Conservation (phyloP, 345 rosid species). For the Citrus cavaleriei region DNA sequence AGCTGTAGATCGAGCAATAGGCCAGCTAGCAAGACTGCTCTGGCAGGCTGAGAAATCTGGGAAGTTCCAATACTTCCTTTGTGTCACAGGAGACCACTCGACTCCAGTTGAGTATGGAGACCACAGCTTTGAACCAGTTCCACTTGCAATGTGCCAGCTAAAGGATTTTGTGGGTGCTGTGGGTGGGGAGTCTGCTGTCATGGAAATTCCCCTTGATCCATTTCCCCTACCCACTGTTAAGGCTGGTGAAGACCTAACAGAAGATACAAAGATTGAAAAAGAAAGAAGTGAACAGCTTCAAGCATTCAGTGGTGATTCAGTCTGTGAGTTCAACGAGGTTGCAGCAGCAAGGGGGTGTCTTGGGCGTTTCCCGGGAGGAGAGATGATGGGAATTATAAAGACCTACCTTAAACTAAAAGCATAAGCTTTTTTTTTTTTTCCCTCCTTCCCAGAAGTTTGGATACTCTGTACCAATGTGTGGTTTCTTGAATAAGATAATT, state of each 20-base stretch:
- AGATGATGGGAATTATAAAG: conserved; percentile 73
- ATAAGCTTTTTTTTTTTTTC: not conserved
- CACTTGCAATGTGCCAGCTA: conserved; percentile 67
- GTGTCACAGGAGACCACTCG: conserved; percentile 93
- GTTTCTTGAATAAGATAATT: not conserved
- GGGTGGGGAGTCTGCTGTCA: conserved; percentile 62
- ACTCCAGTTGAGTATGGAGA: conserved; percentile 97
- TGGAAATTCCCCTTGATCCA: conserved; percentile 63
- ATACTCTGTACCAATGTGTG: not conserved
- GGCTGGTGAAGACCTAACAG: conserved; percentile 39
- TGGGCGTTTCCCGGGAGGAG: conserved; percentile 89
- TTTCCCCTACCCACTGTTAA: conserved; percentile 71
- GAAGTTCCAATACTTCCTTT: conserved; percentile 59
- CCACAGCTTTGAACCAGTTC: conserved; percentile 95
- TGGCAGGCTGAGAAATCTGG: conserved; percentile 70
- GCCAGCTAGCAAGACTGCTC: conserved; percentile 80
- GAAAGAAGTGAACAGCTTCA: conserved; percentile 18
- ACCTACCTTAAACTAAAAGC: conserved; percentile 33
- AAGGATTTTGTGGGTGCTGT: conserved; percentile 65
- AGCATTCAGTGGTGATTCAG: conserved; percentile 69
- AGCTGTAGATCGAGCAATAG: conserved; percentile 77
- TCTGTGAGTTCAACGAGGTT: conserved; percentile 63
- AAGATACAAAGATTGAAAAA: conserved; percentile 10
- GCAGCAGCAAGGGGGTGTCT: conserved; percentile 93
- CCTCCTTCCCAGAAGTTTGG: not conserved